These are phyloP conservation scores for Dactylellina drechsleri DNA, from an alignment of 2,329 filamentous ascomycete genomes.

Conservation along the genomic window DNA sequence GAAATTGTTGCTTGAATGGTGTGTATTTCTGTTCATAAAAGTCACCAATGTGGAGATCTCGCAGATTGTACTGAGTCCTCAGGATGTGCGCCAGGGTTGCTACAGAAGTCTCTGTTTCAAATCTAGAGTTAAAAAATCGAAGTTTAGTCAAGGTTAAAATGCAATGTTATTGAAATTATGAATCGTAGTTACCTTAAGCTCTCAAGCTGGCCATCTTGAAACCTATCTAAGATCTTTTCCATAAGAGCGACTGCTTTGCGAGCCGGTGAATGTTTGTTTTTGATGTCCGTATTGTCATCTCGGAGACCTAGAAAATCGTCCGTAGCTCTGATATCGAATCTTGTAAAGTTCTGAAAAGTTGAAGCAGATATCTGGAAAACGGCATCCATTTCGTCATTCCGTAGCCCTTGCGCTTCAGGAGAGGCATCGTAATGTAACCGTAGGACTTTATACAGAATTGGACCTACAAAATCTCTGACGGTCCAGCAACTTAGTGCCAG, in stretches of 20 bases:
- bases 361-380: background rate
- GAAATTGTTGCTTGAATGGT: background rate
- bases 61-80: background rate
- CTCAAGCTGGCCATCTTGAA: constrained; percentile 22
- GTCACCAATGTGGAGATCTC: constrained; percentile 23
- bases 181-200: constrained; percentile 21
- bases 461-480: constrained; percentile 1
- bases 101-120: constrained; percentile 16
- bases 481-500: constrained; percentile 23
- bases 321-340: background rate
- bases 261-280: background rate
- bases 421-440: constrained; percentile 13
- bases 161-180: background rate
- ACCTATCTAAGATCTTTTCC: constrained; percentile 4
- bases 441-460: constrained; percentile 15
- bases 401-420: background rate
- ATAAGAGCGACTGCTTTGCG: background rate
- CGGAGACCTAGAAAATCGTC: constrained; percentile 4
- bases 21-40: background rate
- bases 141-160: background rate
- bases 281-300: background rate
- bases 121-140: background rate
- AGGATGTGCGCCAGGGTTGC: constrained; percentile 11
- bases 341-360: constrained; percentile 4
- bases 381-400: constrained; percentile 8